Base-by-base conservation (phyloP, 2,329 filamentous ascomycete species). In the Ophiostoma triangulosporum region DNA sequence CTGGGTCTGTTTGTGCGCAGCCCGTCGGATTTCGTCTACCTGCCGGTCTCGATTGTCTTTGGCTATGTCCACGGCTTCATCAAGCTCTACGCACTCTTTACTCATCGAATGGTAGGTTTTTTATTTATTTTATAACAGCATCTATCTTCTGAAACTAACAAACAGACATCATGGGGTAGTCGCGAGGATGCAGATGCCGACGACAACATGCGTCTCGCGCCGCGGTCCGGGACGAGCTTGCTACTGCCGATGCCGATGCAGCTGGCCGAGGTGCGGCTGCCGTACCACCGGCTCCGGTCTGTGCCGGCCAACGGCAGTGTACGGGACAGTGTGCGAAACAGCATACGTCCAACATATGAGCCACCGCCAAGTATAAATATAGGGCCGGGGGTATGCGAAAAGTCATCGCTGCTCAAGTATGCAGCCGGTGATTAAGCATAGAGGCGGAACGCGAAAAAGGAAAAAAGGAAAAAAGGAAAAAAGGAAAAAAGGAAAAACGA, bases 61-160 rank as follows among this genome's bases (percentile, higher is more conserved):
- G 91, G 91, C 50, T 96, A 93, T 69, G 86, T 94, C 62, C 91
- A 97, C 66, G 88, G 90, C 57, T 68, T 89, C 57, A 90, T 97
- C 74, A 96, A 96, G 74, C 74, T 95, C 58, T 91, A 91, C 64
- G 89, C 91, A 38, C 75, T 90, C 57, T 74, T 84, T 60, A 95
- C 90, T 55, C 78, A 90, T 61, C 83, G 85, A 64, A 84, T 86
- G 80, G 88, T 94, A 11, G 9, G 48, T 48, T 6, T 27, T 17
- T 8, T 48, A n/a, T n/a, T n/a, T n/a, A n/a, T n/a, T n/a, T n/a
- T n/a, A n/a, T n/a, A n/a, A n/a, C n/a, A n/a, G n/a, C n/a, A n/a
- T n/a, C n/a, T n/a, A n/a, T n/a, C n/a, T n/a, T n/a, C n/a, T n/a
- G n/a, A n/a, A n/a, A n/a, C 51, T 54, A 50, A 55, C 53, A 27